phyloP scores from a whole-genome alignment of 2,329 filamentous ascomycete species.

The Pseudocercospora fijiensis region DNA sequence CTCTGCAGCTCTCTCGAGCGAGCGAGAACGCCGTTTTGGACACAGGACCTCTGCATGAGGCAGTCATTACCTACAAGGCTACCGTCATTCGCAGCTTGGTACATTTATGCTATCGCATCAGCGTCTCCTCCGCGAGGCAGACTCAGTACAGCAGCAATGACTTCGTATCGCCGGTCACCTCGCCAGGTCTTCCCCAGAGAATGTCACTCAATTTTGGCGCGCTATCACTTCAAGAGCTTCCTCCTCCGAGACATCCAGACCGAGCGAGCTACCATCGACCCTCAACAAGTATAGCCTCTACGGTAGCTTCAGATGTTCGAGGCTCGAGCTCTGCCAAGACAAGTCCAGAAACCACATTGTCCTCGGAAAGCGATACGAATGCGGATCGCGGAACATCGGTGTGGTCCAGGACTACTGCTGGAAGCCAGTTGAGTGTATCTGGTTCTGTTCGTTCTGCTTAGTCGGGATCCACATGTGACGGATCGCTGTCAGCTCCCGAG shows the following conservation, averaged over 20 bases:
- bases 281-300: not conserved
- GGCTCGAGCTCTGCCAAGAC: not conserved
- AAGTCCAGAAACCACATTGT: not conserved
- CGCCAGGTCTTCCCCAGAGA: not conserved
- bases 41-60: conserved; percentile 39
- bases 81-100: conserved; percentile 34
- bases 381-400: not conserved
- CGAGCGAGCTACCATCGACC: not conserved
- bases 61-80: conserved; percentile 28
- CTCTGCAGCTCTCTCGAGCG: conserved; percentile 41
- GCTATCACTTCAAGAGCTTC: not conserved
- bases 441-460: not conserved
- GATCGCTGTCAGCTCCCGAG: not conserved
- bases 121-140: not conserved
- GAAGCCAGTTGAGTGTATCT: not conserved
- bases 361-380: not conserved
- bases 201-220: conserved; percentile 1
- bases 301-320: not conserved
- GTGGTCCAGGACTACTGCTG: not conserved
- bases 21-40: conserved; percentile 39
- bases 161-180: not conserved
- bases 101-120: conserved; percentile 28
- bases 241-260: not conserved
- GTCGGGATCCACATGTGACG: not conserved
- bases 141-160: conserved; percentile 1